A percentile compares a stretch with the other conserved stretches of the same genome.
phyloP scores from a whole-genome alignment of 2,329 filamentous ascomycete species.

The Cercospora zeina region DNA sequence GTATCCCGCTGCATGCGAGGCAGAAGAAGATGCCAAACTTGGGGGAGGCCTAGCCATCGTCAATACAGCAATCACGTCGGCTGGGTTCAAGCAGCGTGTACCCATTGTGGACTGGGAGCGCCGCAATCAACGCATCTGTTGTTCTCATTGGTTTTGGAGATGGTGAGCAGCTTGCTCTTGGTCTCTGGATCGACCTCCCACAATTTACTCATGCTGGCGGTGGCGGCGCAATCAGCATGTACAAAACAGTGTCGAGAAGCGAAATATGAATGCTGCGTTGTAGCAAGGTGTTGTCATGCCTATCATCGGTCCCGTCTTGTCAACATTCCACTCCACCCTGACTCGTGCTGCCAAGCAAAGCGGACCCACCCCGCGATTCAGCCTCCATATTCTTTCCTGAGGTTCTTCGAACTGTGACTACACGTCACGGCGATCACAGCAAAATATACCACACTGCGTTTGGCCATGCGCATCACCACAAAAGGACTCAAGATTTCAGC shows the following conservation, averaged over 20 bases:
- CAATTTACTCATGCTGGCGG: constrained; percentile 65
- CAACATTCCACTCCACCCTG: constrained; percentile 1
- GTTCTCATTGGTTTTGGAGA: constrained; percentile 88
- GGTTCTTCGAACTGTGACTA: not conserved
- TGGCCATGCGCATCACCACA: not conserved
- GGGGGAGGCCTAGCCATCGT: constrained; percentile 63
- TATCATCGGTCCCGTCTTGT: not conserved
- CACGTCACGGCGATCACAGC: not conserved
- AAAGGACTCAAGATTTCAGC: not conserved
- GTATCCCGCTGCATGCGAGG: constrained; percentile 89
- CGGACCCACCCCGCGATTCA: not conserved
- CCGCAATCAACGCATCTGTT: constrained; percentile 92
- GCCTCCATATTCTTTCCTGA: not conserved
- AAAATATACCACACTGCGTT: not conserved
- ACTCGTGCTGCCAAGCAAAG: constrained; percentile 8
- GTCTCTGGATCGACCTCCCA: constrained; percentile 99
- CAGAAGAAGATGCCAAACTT: constrained; percentile 99
- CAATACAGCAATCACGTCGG: constrained; percentile 4
- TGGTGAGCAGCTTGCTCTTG: constrained; percentile 86
- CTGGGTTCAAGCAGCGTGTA: constrained; percentile 41
- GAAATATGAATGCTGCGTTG: not conserved
- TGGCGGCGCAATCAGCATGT: constrained; percentile 5
- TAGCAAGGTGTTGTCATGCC: constrained; percentile 3
- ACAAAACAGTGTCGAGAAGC: constrained; percentile 1
- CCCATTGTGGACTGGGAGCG: constrained; percentile 97